Evolutionary conservation across 1,284 basidiomycete species (phyloP), one percentile per base, ranked within the genome.

Genomic region (Pyrrhoderma noxium): DNA sequence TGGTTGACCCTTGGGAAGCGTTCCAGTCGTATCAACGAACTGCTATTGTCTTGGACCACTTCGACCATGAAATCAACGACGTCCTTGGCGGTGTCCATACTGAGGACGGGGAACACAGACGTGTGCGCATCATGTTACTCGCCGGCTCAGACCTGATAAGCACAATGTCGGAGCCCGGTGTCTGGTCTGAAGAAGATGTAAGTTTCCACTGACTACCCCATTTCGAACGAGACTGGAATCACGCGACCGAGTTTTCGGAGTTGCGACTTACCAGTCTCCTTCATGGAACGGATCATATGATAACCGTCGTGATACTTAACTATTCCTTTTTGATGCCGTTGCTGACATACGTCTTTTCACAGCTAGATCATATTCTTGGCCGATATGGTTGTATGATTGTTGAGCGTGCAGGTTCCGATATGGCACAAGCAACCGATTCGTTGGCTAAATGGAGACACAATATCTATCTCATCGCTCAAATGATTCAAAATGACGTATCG

Each of bases 401-500:
- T 49, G 95, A 98, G 68, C 82, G 95, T 44, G 89, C 93, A 2
- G 94, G 95, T 18, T 89, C 93, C 5, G 93, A 93, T 62, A 88
- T 98, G 67, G 84, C 86, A 55, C 84, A 86, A 61, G 86, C 86
- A 14, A 85, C 80, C 36, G 86, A 89, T 61, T 77, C 69, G 60
- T 74, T 89, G 59, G 80, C 85, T 38, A 79, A 81, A 54, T 90
- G 87, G 86, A 75, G 88, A 53, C 77, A 84, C 63, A 99, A 98
- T 66, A 93, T 99, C 58, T 85, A 93, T 64, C 83, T 98, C 58
- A 89, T 96, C 62, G 86, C 90, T 52, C 95, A 99, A 68, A 80
- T 97, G 49, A 98, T 99, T 60, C 93, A 98, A 68, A 99, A 99
- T 67, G 95, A 99, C 65, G 95, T 99, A 45, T 95, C 92, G 14